Base-by-base conservation (phyloP, 306 rosid species). In the Dalbergia cochinchinensis region DNA sequence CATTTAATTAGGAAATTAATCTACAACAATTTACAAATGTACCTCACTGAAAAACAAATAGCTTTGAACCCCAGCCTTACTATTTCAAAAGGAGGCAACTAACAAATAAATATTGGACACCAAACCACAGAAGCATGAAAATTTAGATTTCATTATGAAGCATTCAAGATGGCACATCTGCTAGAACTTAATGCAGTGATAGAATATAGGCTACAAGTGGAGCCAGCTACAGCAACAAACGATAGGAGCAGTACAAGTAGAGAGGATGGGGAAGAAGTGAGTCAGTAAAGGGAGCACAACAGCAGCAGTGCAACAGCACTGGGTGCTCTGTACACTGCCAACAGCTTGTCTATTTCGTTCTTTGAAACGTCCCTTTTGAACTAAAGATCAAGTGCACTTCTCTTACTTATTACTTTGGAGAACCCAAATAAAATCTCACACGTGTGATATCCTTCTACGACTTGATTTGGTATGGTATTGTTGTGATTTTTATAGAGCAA, bases 331-430 rank as follows among this genome's bases (percentile, higher is more conserved):
- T 69, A 61, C 87, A 76, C 85, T 80, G 50, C 60, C 85, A 74
- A 85, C 85, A 87, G 51, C 78, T 80, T 89, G 92, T 91, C 92
- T 69, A 63, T 88, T 80, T 86, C 72, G 82, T 84, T 81, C 81
- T 71, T 82, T 85, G 90, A 74, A 71, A 83, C 83, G 92, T 85
- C 91, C 84, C 88, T 91, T 87, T 85, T 85, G 62, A 83, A 73
- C 73, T 84, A 77, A 75, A 71, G 69, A 34, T 20, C 67, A 72
- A 15, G 58, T 53, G 51, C 60, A 75, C 70, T 55, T 74, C 16
- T 47, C 31, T 73, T 42, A 77, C 67, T 26, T 26, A 26, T 42
- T 63, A 15, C 62, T 82, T 76, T 68, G 50, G 55, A 80, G 42
- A 65, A 31, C 65, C 76, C 51, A 12, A 37, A 69, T 53, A 48